A percentile compares a stretch with the other conserved stretches of the same genome.
Conservation (phyloP, 306 rosid genomes). For the Biancaea sappan region DNA sequence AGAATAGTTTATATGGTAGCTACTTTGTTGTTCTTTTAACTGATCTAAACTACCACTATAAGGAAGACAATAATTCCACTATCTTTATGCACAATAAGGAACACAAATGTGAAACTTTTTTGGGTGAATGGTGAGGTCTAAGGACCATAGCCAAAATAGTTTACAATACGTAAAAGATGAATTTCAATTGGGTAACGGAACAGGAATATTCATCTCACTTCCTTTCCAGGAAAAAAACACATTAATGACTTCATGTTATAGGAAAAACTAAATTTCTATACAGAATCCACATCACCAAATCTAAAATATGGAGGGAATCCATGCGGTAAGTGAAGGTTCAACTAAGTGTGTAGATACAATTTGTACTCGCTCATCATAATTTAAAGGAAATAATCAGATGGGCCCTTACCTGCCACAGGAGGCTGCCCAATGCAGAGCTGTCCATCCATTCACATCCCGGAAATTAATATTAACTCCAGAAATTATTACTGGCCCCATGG, state of each 20-base stretch:
- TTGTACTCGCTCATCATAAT: conserved; percentile 18
- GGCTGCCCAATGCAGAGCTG: conserved; percentile 96
- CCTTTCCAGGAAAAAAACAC: conserved; percentile 21
- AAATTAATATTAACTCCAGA: conserved; percentile 85
- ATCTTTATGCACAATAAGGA: conserved; percentile 9
- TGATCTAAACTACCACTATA: conserved; percentile 11
- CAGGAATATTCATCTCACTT: background rate
- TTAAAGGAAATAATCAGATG: background rate
- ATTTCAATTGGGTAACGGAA: conserved; percentile 5
- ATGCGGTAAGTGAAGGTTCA: background rate
- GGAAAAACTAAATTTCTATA: conserved; percentile 15
- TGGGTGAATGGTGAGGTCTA: background rate
- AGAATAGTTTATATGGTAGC: background rate
- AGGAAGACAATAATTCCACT: conserved; percentile 14
- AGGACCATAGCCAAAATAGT: conserved; percentile 5
- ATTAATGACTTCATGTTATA: conserved; percentile 14
- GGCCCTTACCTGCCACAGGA: conserved; percentile 74
- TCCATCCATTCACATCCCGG: conserved; percentile 88
- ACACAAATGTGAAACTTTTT: background rate
- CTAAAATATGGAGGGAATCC: background rate
- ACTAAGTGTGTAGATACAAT: conserved; percentile 27
- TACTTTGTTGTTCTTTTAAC: conserved; percentile 20
- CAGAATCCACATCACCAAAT: conserved; percentile 13
- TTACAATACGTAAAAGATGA: background rate
- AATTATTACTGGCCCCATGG: conserved; percentile 63